Evolutionary conservation across 805 yeast genomes (phyloP), one percentile per base, ranked within the genome.

Genomic region (Allodekkera sacchari): DNA sequence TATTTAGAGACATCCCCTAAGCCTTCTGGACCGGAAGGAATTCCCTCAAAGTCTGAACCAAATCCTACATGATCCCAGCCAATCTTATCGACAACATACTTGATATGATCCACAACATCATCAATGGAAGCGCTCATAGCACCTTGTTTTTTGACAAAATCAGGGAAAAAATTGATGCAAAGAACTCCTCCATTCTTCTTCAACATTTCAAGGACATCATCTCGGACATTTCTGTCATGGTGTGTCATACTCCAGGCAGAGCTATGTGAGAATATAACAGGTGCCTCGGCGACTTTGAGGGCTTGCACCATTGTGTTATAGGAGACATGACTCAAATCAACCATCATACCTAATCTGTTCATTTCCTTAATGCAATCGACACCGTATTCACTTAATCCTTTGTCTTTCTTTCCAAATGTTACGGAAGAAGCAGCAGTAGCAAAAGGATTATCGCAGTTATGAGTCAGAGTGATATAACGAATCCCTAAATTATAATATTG

Each of bases 41-140:
- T 68, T n/a, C 75, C 75, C 42, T 70, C 75, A 41, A 66, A 68
- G 45, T 69, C 76, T 3, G 66, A 58, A 1, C 75, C 76, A 8
- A 68, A 40, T 1, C 74, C 74, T 27, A 68, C 71, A 42, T 64
- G 66, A 17, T 64, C 67, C 73, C 71, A 68, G 2, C 74, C 74
- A 17, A 66, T 60, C 6, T 61, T 39, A 12, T 63, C 46, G 18
- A 64, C 63, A 18, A 67, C 52, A 40, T 69, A 58, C 25, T 53
- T 37, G 19, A 67, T 57, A 48, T 69, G 75, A 30, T 55, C 58
- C 2, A 61, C 71, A 2, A 67, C 71, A 37, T 66, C 71, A 8
- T 64, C 66, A 27, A 69, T 64, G n/a, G 66, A 58, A 9, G 56
- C 63, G 1, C 36, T 38, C 8, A 36, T 40, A 4, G 39, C 34